phyloP scores from a whole-genome alignment of 352 stramenopile species.

The Phytopythium cucurbitacearum region DNA sequence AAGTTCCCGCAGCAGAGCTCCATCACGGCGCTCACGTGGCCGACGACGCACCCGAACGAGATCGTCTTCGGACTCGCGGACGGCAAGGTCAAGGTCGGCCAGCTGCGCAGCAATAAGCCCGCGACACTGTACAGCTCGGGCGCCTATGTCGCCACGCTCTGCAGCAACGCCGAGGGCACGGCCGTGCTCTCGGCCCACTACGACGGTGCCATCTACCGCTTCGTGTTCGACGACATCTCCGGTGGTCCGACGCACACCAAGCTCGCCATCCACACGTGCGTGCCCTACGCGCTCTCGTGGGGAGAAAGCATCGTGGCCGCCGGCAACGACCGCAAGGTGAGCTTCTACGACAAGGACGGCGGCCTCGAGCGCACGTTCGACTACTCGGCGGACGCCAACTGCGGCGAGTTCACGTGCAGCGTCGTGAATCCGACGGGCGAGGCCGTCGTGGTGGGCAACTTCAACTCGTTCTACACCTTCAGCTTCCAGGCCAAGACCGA shows the following conservation, averaged over 20 bases:
- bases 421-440: conserved; percentile 91
- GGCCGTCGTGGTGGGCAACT: conserved; percentile 91
- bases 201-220: conserved; percentile 91
- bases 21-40: conserved; percentile 90
- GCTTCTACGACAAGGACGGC: conserved; percentile 91
- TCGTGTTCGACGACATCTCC: conserved; percentile 88
- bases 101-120: conserved; percentile 92
- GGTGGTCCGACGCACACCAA: conserved; percentile 77
- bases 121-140: conserved; percentile 87
- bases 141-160: conserved; percentile 82
- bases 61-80: conserved; percentile 93
- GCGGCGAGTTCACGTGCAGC: conserved; percentile 74
- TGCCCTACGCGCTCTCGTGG: conserved; percentile 91
- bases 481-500: conserved; percentile 81
- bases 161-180: conserved; percentile 81
- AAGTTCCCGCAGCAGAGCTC: conserved; percentile 88
- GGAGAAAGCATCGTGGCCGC: conserved; percentile 88
- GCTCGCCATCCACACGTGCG: conserved; percentile 84
- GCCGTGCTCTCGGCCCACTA: conserved; percentile 89
- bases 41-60: conserved; percentile 87
- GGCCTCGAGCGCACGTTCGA: conserved; percentile 86
- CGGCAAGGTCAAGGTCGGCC: conserved; percentile 92
- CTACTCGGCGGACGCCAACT: conserved; percentile 82
- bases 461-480: conserved; percentile 92
- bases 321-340: conserved; percentile 88